These are phyloP conservation scores for Cornus suecica DNA, from an alignment of 148 eudicot species.

Conservation along the genomic window DNA sequence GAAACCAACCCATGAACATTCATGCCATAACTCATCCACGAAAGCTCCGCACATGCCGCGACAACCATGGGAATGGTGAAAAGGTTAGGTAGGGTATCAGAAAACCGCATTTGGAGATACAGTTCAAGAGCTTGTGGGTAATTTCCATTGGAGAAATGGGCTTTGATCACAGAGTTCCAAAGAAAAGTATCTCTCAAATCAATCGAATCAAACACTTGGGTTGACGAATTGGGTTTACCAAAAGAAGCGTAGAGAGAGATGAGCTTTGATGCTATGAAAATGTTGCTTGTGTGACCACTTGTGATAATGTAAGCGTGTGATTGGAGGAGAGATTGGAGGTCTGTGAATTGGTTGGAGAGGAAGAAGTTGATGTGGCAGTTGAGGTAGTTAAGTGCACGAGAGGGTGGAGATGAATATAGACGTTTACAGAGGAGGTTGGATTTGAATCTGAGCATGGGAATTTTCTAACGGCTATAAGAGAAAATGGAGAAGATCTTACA, in stretches of 20 bases:
- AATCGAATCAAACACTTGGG: constrained; percentile 41
- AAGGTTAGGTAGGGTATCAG: constrained; percentile 30
- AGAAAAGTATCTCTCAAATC: constrained; percentile 50
- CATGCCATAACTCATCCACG: constrained; percentile 27
- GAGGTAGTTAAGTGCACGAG: constrained; percentile 22
- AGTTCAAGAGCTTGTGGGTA: constrained; percentile 36
- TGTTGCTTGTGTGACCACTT: constrained; percentile 47
- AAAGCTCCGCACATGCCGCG: constrained; percentile 55
- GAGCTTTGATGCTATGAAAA: constrained; percentile 66
- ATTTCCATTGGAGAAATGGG: constrained; percentile 50
- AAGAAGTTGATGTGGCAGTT: constrained; percentile 31
- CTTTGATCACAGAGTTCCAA: constrained; percentile 67
- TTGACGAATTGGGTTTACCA: constrained; percentile 31
- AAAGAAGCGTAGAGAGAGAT: constrained; percentile 47
- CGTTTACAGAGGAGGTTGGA: constrained; percentile 22
- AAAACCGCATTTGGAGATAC: constrained; percentile 45
- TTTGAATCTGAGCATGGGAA: constrained; percentile 32
- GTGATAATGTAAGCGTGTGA: constrained; percentile 54
- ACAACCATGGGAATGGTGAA: constrained; percentile 70
- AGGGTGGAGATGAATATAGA: constrained; percentile 22
- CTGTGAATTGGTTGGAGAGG: constrained; percentile 26
- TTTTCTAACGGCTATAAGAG: not conserved
- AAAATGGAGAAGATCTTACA: not conserved
- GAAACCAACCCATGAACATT: constrained; percentile 48
- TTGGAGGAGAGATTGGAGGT: constrained; percentile 34